These are phyloP conservation scores for Fragilariopsis cylindrus DNA, from an alignment of 108 stramenopile genomes.

Conservation along the genomic window DNA sequence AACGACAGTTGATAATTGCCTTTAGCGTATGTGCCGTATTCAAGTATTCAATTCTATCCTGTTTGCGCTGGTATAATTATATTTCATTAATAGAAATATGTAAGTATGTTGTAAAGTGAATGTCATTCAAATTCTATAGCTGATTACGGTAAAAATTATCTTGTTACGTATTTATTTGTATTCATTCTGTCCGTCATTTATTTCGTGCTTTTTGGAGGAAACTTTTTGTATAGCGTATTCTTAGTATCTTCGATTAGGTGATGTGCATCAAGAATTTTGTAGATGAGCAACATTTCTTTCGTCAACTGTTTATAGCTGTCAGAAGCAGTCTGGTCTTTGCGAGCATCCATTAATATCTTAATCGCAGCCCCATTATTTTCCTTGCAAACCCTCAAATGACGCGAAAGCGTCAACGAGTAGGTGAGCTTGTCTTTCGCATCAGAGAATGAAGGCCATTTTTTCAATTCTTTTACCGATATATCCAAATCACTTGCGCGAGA, in stretches of 20 bases:
- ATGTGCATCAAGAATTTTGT: neutral
- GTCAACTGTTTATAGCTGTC: conserved; percentile 5
- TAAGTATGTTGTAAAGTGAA: too few species aligned
- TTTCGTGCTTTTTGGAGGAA: conserved; percentile 11
- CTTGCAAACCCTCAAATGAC: conserved; percentile 5
- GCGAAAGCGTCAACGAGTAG: conserved; percentile 4
- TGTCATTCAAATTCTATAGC: too few species aligned
- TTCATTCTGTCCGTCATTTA: neutral
- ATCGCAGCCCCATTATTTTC: conserved; percentile 8
- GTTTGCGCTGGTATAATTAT: too few species aligned
- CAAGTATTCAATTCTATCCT: too few species aligned
- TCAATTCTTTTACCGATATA: conserved; percentile 14
- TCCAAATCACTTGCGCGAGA: neutral
- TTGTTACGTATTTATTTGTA: too few species aligned
- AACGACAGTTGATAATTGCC: too few species aligned
- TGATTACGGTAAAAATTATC: too few species aligned
- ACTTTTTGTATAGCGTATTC: conserved; percentile 8
- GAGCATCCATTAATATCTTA: conserved; percentile 7
- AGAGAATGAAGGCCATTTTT: conserved; percentile 11
- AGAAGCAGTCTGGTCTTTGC: neutral
- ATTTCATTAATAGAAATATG: too few species aligned
- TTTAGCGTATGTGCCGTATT: too few species aligned
- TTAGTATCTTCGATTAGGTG: conserved; percentile 9
- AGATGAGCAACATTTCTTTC: neutral
- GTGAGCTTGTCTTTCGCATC: conserved; percentile 1